phyloP scores from a whole-genome alignment of 106 monocot genomes.

The Hemerocallis citrina region DNA sequence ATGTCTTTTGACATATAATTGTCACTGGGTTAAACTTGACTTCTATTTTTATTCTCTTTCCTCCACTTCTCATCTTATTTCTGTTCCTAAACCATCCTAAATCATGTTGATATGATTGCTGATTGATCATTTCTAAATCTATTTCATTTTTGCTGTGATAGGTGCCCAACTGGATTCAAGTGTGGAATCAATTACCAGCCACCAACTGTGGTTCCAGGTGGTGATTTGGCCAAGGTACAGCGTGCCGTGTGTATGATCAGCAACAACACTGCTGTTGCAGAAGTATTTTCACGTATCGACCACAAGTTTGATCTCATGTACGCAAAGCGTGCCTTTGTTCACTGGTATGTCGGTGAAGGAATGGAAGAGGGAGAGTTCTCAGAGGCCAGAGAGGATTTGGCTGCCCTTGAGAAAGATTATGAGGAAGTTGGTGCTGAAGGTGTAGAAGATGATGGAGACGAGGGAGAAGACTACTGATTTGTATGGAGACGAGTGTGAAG shows the following conservation, averaged over 20 bases:
- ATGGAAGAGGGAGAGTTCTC: slow-evolving; percentile 98
- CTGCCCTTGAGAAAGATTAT: slow-evolving; percentile 88
- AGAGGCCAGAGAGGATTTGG: slow-evolving; percentile 75
- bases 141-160: no score
- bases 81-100: no score
- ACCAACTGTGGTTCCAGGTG: slow-evolving; percentile 75
- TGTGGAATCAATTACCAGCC: slow-evolving; percentile 95
- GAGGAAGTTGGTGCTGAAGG: slow-evolving; percentile 90
- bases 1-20: no score
- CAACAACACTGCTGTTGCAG: slow-evolving; percentile 90
- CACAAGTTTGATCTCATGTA: slow-evolving; percentile 95
- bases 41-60: no score
- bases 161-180: slow-evolving; percentile 96
- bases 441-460: slow-evolving; percentile 28
- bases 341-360: slow-evolving; percentile 91
- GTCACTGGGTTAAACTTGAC: no score
- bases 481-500: no score
- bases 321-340: slow-evolving; percentile 84
- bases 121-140: no score
- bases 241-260: slow-evolving; percentile 91
- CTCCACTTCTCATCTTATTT: no score
- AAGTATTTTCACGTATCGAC: slow-evolving; percentile 90
- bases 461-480: slow-evolving; percentile 19
- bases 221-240: slow-evolving; percentile 77
- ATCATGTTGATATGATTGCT: no score